Evolutionary conservation across 2,329 filamentous ascomycete species (phyloP).

Genomic region (Xylaria sp.): DNA sequence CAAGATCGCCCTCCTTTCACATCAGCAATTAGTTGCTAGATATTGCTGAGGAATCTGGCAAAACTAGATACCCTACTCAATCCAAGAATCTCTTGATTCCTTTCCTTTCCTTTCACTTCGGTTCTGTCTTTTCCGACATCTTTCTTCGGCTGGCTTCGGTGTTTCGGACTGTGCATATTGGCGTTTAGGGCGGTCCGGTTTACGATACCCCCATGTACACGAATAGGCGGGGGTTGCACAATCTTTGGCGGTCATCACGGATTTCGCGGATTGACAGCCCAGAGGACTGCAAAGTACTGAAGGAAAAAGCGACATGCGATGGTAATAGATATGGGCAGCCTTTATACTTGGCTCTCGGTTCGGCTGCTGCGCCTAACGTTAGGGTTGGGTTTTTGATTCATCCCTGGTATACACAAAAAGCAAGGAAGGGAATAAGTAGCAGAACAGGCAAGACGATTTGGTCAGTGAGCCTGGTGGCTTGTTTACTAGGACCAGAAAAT

Average conservation of each 20-base stretch:
- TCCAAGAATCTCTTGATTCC: not conserved
- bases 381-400: slow-evolving; percentile 6
- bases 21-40: slow-evolving; percentile 57
- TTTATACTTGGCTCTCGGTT: not conserved
- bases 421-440: not conserved
- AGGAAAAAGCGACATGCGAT: slow-evolving; percentile 21
- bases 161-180: slow-evolving; percentile 31
- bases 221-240: slow-evolving; percentile 26
- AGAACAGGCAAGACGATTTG: slow-evolving; percentile 2
- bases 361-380: not conserved
- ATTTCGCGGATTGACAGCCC: slow-evolving; percentile 22
- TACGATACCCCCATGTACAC: slow-evolving; percentile 37
- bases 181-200: slow-evolving; percentile 29
- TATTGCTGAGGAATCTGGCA: not conserved
- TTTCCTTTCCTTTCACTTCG: slow-evolving; percentile 10
- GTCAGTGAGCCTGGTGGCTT: slow-evolving; percentile 4
- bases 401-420: slow-evolving; percentile 19
- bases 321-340: slow-evolving; percentile 40
- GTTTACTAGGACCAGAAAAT: not conserved
- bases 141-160: slow-evolving; percentile 28
- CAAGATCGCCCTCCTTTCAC: slow-evolving; percentile 61
- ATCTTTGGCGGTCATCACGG: slow-evolving; percentile 13
- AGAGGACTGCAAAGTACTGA: slow-evolving; percentile 9
- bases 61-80: not conserved
- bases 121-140: slow-evolving; percentile 18